These are phyloP conservation scores for Fomitopsis pinicola DNA, from an alignment of 1,284 basidiomycete species.

Conservation along the genomic window DNA sequence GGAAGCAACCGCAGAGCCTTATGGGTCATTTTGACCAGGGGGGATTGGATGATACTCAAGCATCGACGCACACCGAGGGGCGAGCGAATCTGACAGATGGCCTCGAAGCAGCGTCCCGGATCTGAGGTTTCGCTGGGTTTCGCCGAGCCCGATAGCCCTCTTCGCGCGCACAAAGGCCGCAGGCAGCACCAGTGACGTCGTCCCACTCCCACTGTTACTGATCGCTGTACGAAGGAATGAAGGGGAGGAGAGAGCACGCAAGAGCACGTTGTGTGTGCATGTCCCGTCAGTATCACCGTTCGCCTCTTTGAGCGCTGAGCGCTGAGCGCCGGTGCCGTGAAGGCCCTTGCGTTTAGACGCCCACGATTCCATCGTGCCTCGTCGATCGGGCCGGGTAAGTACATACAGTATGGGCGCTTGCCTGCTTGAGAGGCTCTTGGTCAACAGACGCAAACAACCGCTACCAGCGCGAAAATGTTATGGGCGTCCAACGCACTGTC, in stretches of 20 bases:
- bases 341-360: not conserved
- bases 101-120: not conserved
- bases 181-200: not conserved
- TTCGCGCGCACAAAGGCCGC: not conserved
- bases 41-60: not conserved
- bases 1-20: not conserved
- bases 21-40: not conserved
- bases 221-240: not conserved
- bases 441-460: slow-evolving; percentile 23
- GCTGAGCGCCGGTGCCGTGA: not conserved
- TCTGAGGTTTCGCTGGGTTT: not conserved
- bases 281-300: not conserved
- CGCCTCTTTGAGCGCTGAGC: not conserved
- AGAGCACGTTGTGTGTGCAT: not conserved
- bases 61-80: not conserved
- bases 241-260: not conserved
- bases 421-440: slow-evolving; percentile 14
- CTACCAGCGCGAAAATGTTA: slow-evolving; percentile 13
- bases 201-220: not conserved
- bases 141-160: not conserved
- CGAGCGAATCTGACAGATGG: slow-evolving; percentile 1
- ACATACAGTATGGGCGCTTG: slow-evolving; percentile 1
- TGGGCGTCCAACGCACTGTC: slow-evolving; percentile 1
- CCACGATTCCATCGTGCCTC: not conserved
- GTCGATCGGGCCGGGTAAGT: not conserved